Evolutionary conservation across 179 eudicot genomes (phyloP), one percentile per base, ranked within the genome.

Genomic region (Gypsophila paniculata): DNA sequence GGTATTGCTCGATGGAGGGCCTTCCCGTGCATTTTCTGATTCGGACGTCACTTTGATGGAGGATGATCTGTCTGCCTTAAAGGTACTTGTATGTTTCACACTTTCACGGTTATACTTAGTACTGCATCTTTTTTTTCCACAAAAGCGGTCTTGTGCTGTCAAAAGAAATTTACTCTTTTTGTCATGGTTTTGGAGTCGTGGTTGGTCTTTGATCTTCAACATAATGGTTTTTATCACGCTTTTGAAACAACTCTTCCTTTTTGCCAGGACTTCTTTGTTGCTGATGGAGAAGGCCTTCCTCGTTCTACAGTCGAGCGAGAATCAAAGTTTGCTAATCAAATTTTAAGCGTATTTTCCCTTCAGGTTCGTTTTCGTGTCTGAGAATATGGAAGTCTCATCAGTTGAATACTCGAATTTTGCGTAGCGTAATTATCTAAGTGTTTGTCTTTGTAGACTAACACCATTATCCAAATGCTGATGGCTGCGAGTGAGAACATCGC

Each of bases 261-360:
- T 73, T 79, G 64, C 64, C 11, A 90, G 98, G 98, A 93, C 39
- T 82, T 93, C 76, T 86, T 93, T 81, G 86, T 93, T 69, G 98
- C 98, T 72, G 95, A 93, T 53, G 98, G 98, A 65, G 95, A 93
- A 87, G 98, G 98, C 78, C 94, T 93, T 81, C 96, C 96, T 51
- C 94, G 96, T 75, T 90, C 96, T 57, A 69, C 83, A 36, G 88
- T 90, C 53, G 92, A 90, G 85, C 80, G 81, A 79, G 96, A 89
- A 83, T 86, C 96, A n/a, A 82, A 79, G 79, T 79, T 87, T 84
- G 85, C 87, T 73, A 86, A 84, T 80, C 89, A 88, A 83, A 77
- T 93, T 36, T 65, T 93, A 32, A 79, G 80, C 79, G 78, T 93
- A 76, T 93, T 84, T 78, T 83, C 91, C 26, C 86, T 82, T 72